Evolutionary conservation across 352 stramenopile genomes (phyloP).

Genomic region (Globisporangium irregulare): DNA sequence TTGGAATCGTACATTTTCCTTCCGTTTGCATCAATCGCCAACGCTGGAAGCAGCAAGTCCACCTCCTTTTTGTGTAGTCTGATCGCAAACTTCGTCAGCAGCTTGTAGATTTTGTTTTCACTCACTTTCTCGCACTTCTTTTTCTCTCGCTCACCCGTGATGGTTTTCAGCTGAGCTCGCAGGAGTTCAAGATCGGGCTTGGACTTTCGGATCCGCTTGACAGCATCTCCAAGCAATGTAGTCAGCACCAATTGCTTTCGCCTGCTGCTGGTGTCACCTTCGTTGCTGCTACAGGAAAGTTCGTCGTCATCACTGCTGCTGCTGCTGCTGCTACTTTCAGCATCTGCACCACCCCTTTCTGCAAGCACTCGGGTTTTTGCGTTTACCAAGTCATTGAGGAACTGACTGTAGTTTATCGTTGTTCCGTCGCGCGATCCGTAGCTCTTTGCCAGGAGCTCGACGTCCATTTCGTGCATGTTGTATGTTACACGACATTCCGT

Average conservation of each 20-base stretch:
- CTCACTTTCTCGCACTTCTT: slow-evolving; percentile 32
- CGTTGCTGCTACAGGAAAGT: slow-evolving; percentile 40
- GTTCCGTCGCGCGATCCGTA: slow-evolving; percentile 29
- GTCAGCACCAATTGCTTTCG: slow-evolving; percentile 27
- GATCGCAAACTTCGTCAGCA: slow-evolving; percentile 40
- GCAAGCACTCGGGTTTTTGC: slow-evolving; percentile 19
- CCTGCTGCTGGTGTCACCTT: slow-evolving; percentile 33
- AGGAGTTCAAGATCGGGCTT: slow-evolving; percentile 36
- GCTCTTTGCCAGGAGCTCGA: slow-evolving; percentile 31
- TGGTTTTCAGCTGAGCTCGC: slow-evolving; percentile 21
- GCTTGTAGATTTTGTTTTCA: slow-evolving; percentile 64
- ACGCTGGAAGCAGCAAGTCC: slow-evolving; percentile 37
- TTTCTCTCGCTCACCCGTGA: slow-evolving; percentile 20
- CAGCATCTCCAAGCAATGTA: slow-evolving; percentile 27
- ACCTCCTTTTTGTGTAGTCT: slow-evolving; percentile 52
- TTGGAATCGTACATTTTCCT: slow-evolving; percentile 31
- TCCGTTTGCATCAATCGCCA: slow-evolving; percentile 29
- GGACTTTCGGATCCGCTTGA: slow-evolving; percentile 36
- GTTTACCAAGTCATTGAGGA: slow-evolving; percentile 46
- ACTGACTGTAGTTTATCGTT: slow-evolving; percentile 45
- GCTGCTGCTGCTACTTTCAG: slow-evolving; percentile 20
- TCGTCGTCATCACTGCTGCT: slow-evolving; percentile 34
- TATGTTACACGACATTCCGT: slow-evolving; percentile 50
- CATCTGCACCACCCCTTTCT: slow-evolving; percentile 3
- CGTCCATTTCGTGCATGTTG: slow-evolving; percentile 69